phyloP scores from a whole-genome alignment of 345 rosid genomes.

The Salix udensis region DNA sequence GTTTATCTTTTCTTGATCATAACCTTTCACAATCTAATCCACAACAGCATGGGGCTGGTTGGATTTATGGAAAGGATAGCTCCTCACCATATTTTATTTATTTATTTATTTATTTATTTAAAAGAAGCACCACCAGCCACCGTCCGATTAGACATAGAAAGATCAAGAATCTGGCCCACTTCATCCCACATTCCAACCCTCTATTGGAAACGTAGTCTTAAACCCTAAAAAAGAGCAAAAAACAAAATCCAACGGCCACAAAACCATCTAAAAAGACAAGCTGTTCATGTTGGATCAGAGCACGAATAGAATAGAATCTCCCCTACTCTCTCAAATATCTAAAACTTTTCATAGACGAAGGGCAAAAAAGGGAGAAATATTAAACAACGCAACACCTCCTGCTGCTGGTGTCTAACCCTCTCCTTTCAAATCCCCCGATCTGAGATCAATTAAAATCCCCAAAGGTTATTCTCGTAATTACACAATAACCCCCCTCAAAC shows the following conservation, averaged over 20 bases:
- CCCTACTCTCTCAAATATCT: constrained; percentile 8
- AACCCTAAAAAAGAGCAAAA: constrained; percentile 2
- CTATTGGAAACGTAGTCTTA: constrained; percentile 21
- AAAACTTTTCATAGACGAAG: background rate
- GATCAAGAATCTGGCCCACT: constrained; percentile 32
- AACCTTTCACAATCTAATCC: background rate
- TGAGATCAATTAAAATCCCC: constrained; percentile 10
- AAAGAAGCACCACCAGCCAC: background rate
- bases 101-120: background rate
- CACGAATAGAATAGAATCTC: constrained; percentile 13
- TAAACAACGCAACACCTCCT: background rate
- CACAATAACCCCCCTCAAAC: constrained; percentile 1
- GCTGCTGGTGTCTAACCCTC: background rate
- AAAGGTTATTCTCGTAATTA: constrained; percentile 43
- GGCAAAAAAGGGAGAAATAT: background rate
- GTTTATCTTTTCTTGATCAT: constrained; percentile 5
- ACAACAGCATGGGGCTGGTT: background rate
- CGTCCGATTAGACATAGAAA: constrained; percentile 20
- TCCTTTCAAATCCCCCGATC: constrained; percentile 14
- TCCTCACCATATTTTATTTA: background rate
- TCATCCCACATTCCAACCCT: constrained; percentile 8
- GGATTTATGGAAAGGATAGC: background rate
- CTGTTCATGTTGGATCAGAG: constrained; percentile 14
- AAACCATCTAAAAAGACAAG: constrained; percentile 10
- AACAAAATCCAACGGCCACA: constrained; percentile 31